phyloP scores from a whole-genome alignment of 805 yeast genomes.

The Candida railenensis region DNA sequence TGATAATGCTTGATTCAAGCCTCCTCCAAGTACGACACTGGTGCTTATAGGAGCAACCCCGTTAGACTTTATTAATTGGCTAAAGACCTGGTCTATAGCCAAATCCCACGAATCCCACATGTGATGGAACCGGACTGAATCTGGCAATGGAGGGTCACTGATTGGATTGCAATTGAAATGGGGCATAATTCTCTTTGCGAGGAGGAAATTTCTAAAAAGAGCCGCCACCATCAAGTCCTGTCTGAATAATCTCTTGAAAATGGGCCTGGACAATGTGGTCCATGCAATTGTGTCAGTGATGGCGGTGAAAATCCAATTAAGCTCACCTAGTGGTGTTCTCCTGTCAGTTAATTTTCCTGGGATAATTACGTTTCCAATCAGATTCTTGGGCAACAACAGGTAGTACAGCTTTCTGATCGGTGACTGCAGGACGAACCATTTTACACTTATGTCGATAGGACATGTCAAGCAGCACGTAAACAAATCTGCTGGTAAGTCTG shows the following conservation, averaged over 20 bases:
- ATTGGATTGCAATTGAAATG: slow-evolving; percentile 90
- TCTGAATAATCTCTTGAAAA: slow-evolving; percentile 86
- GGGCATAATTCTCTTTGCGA: slow-evolving; percentile 94
- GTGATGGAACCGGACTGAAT: slow-evolving; percentile 72
- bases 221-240: slow-evolving; percentile 98
- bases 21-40: background rate
- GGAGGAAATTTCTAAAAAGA: slow-evolving; percentile 82
- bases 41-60: background rate
- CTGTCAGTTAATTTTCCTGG: slow-evolving; percentile 93
- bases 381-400: slow-evolving; percentile 43
- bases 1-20: slow-evolving; percentile 1
- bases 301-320: slow-evolving; percentile 97
- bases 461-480: slow-evolving; percentile 95
- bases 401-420: slow-evolving; percentile 58
- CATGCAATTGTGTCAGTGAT: slow-evolving; percentile 98
- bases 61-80: slow-evolving; percentile 54
- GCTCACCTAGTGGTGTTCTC: slow-evolving; percentile 92
- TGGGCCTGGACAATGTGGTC: slow-evolving; percentile 84
- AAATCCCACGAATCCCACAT: slow-evolving; percentile 99
- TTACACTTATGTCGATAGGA: slow-evolving; percentile 90
- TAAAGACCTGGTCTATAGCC: slow-evolving; percentile 90
- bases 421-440: slow-evolving; percentile 86
- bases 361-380: slow-evolving; percentile 60
- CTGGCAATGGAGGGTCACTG: slow-evolving; percentile 91
- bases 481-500: slow-evolving; percentile 92